phyloP scores from a whole-genome alignment of 805 yeast genomes.

The Metschnikowia cerradonensis region DNA sequence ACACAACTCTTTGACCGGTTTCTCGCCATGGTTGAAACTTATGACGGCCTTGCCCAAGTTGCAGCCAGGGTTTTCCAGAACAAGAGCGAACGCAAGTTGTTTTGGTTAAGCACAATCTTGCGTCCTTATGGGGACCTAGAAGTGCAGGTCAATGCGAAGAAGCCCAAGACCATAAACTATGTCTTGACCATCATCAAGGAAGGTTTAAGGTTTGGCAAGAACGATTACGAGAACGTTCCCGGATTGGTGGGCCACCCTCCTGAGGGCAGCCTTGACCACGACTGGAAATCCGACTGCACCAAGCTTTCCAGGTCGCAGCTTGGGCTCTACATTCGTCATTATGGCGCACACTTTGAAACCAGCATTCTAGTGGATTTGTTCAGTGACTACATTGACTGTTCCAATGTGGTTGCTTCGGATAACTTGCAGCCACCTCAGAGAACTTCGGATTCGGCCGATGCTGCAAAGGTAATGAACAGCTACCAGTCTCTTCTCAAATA shows the following conservation, averaged over 20 bases:
- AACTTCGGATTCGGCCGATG: background rate
- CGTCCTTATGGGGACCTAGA: slow-evolving; percentile 43
- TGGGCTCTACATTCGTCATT: slow-evolving; percentile 56
- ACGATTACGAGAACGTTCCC: slow-evolving; percentile 50
- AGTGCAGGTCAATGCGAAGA: slow-evolving; percentile 38
- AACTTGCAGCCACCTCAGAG: background rate
- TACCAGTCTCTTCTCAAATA: slow-evolving; percentile 31
- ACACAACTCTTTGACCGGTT: slow-evolving; percentile 23
- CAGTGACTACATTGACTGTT: slow-evolving; percentile 18
- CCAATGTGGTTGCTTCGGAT: background rate
- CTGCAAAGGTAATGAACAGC: slow-evolving; percentile 13
- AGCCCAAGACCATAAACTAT: slow-evolving; percentile 34
- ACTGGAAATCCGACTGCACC: slow-evolving; percentile 12
- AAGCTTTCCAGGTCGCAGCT: slow-evolving; percentile 47
- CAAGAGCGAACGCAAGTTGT: slow-evolving; percentile 19
- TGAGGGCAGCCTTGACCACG: slow-evolving; percentile 16
- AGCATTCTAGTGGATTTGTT: slow-evolving; percentile 37
- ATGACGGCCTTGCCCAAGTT: background rate
- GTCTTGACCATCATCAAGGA: slow-evolving; percentile 55
- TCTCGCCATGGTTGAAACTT: background rate
- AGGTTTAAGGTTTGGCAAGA: slow-evolving; percentile 63
- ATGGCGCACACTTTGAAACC: slow-evolving; percentile 49
- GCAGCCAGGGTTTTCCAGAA: slow-evolving; percentile 7
- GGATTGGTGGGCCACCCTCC: slow-evolving; percentile 31
- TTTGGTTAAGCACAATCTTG: slow-evolving; percentile 50